A percentile compares a stretch with the other conserved stretches of the same genome.
Conservation (phyloP, 208 protist species). For the Strigomonas culicis region DNA sequence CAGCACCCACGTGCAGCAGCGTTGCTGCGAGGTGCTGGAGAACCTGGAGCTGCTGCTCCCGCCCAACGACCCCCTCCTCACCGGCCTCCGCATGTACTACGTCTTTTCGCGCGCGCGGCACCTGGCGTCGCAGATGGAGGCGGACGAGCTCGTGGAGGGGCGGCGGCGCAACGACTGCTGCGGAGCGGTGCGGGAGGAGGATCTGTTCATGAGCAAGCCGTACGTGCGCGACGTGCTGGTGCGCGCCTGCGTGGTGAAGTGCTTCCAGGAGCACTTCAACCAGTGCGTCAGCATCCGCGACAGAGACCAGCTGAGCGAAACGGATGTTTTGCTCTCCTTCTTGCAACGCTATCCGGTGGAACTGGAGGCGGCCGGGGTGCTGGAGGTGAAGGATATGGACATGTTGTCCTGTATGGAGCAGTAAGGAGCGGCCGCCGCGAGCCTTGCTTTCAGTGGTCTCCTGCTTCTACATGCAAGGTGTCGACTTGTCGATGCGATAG, state of each 20-base stretch:
- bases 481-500: too few species aligned
- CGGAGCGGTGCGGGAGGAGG: slow-evolving; percentile 57
- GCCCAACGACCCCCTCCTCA: slow-evolving; percentile 51
- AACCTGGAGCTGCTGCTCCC: slow-evolving; percentile 53
- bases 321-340: slow-evolving; percentile 36
- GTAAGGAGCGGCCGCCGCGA: too few species aligned
- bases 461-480: too few species aligned
- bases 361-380: slow-evolving; percentile 50
- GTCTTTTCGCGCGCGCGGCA: slow-evolving; percentile 54
- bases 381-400: slow-evolving; percentile 32
- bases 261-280: slow-evolving; percentile 76
- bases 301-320: slow-evolving; percentile 5
- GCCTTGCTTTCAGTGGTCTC: too few species aligned
- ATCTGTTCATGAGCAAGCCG: slow-evolving; percentile 37
- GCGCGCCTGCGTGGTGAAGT: slow-evolving; percentile 49
- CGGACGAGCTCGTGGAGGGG: slow-evolving; percentile 15
- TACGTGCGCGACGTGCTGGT: slow-evolving; percentile 55
- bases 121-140: slow-evolving; percentile 19
- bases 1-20: slow-evolving; percentile 33
- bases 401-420: slow-evolving; percentile 49
- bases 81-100: slow-evolving; percentile 66
- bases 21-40: slow-evolving; percentile 43
- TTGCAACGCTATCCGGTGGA: slow-evolving; percentile 47
- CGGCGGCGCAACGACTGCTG: slow-evolving; percentile 42
- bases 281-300: slow-evolving; percentile 19